phyloP scores from a whole-genome alignment of 148 eudicot genomes.

The Nyssa sinensis region DNA sequence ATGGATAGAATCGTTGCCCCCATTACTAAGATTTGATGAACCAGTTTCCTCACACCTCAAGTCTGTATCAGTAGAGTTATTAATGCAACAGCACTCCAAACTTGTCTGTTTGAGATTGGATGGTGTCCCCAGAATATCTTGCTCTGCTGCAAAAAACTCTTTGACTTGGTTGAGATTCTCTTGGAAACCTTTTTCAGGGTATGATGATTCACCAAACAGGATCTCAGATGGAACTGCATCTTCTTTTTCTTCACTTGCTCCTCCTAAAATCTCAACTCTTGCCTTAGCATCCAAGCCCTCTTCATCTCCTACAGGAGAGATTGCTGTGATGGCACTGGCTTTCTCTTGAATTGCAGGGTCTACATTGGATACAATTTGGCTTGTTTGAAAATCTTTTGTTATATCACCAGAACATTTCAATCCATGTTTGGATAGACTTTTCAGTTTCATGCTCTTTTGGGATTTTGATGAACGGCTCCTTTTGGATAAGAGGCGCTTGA shows the following conservation, averaged over 20 bases:
- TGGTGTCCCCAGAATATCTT: neutral
- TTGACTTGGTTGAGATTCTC: slow-evolving; percentile 18
- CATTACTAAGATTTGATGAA: neutral
- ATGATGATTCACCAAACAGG: slow-evolving; percentile 28
- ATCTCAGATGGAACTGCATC: slow-evolving; percentile 22
- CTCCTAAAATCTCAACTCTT: slow-evolving; percentile 16
- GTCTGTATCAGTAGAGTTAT: neutral
- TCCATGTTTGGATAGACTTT: slow-evolving; percentile 23
- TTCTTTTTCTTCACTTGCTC: slow-evolving; percentile 25
- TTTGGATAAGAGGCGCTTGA: slow-evolving; percentile 44
- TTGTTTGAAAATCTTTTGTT: slow-evolving; percentile 24
- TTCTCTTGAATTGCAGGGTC: slow-evolving; percentile 21
- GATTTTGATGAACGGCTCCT: slow-evolving; percentile 43
- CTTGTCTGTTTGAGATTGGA: neutral
- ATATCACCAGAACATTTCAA: slow-evolving; percentile 15
- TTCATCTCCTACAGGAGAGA: slow-evolving; percentile 17
- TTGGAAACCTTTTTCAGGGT: slow-evolving; percentile 13
- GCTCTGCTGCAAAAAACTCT: slow-evolving; percentile 1
- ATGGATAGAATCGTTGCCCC: too few species aligned
- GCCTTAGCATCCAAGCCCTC: slow-evolving; percentile 22
- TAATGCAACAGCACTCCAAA: neutral
- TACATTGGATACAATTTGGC: slow-evolving; percentile 21
- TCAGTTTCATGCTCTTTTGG: slow-evolving; percentile 39
- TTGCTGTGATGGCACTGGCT: slow-evolving; percentile 14
- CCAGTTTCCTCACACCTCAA: neutral